A percentile compares a stretch with the other conserved stretches of the same genome.
These are phyloP conservation scores for Irpex sp. DNA, from an alignment of 1,284 basidiomycete species.

Conservation along the genomic window DNA sequence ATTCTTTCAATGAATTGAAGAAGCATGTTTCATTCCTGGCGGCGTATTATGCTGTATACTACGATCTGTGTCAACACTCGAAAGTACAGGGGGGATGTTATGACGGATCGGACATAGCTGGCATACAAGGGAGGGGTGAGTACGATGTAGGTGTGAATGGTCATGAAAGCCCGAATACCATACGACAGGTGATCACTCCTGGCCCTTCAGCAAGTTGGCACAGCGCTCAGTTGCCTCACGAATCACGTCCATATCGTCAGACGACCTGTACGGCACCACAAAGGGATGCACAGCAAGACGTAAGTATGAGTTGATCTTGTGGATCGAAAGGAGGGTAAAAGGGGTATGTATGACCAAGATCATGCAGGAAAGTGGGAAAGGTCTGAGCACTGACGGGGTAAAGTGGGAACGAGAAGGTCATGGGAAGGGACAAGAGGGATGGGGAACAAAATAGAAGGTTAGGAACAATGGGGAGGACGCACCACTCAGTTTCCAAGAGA, in stretches of 20 bases:
- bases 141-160: too few species aligned
- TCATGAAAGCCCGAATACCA: neutral
- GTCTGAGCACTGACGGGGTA: neutral
- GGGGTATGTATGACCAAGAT: too few species aligned
- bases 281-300: neutral
- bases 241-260: conserved; percentile 13
- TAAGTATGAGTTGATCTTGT: neutral
- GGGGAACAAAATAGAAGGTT: neutral
- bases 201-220: conserved; percentile 11
- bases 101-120: too few species aligned
- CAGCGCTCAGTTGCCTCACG: conserved; percentile 21
- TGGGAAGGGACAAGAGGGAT: neutral
- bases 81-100: too few species aligned
- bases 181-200: neutral
- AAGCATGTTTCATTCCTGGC: too few species aligned
- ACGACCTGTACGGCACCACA: conserved; percentile 19
- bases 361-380: neutral
- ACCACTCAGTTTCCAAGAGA: conserved; percentile 84
- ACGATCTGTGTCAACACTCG: too few species aligned
- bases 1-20: too few species aligned
- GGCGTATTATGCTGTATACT: too few species aligned
- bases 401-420: neutral
- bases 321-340: neutral
- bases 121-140: too few species aligned
- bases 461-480: conserved; percentile 18